Conservation (phyloP, 2,329 filamentous ascomycete species). For the Alternaria arborescens region DNA sequence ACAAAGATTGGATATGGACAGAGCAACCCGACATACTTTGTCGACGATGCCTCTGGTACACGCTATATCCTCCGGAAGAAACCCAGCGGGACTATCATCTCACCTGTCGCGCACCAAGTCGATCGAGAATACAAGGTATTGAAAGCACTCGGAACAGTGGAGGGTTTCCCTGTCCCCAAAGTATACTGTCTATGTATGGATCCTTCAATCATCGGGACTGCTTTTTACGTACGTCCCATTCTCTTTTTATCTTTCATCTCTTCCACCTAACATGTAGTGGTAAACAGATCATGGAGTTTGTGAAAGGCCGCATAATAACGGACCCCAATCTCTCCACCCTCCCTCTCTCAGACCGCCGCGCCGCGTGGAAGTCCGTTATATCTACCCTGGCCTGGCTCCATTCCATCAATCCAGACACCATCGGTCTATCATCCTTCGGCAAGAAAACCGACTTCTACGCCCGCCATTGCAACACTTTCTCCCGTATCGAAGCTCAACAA, state of each 20-base stretch:
- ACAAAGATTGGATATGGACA: conserved; percentile 92
- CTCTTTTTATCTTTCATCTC: neutral
- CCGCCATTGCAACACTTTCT: conserved; percentile 85
- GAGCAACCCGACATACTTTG: conserved; percentile 94
- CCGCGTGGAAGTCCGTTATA: conserved; percentile 63
- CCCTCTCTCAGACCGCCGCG: conserved; percentile 67
- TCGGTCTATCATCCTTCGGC: conserved; percentile 77
- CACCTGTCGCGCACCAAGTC: conserved; percentile 92
- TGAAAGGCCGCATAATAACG: conserved; percentile 91
- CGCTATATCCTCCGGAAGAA: conserved; percentile 94
- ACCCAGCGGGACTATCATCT: conserved; percentile 87
- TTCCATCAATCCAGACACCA: conserved; percentile 69
- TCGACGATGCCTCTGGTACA: conserved; percentile 70
- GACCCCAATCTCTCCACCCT: conserved; percentile 81
- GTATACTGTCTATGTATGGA: conserved; percentile 89
- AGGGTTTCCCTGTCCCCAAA: conserved; percentile 86
- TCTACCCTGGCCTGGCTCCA: conserved; percentile 86
- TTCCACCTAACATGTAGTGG: neutral
- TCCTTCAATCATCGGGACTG: conserved; percentile 77
- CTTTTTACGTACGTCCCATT: conserved; percentile 71
- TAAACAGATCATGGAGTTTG: conserved; percentile 80
- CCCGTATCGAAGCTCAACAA: conserved; percentile 79
- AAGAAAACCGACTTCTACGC: conserved; percentile 79
- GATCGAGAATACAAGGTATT: conserved; percentile 94
- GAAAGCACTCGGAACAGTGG: conserved; percentile 73